Evolutionary conservation across 2,329 filamentous ascomycete species (phyloP).

Genomic region (Colletotrichum abscissum): DNA sequence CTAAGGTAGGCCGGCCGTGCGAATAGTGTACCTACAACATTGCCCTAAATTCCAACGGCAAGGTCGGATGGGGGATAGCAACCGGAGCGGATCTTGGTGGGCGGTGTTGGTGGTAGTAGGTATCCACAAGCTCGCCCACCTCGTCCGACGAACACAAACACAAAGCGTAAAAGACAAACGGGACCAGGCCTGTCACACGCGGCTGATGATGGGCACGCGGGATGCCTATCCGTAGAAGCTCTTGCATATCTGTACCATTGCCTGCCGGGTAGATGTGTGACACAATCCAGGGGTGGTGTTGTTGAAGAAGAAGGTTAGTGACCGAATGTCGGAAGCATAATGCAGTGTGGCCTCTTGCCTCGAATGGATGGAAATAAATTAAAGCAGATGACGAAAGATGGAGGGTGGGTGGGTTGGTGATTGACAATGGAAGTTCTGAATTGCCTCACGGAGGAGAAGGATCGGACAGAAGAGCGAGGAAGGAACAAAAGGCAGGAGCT

Average conservation of each 20-base stretch:
- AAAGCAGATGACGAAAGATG: too few species aligned
- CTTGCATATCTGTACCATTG: background rate
- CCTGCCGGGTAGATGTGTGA: background rate
- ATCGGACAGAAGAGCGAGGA: background rate
- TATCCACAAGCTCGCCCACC: background rate
- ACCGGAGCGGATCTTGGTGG: constrained; percentile 1
- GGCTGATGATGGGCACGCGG: background rate
- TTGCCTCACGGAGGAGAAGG: background rate
- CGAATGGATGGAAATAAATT: too few species aligned
- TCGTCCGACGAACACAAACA: background rate
- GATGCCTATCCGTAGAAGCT: background rate
- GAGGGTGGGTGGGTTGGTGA: too few species aligned
- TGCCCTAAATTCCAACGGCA: constrained; percentile 15
- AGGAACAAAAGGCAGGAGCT: constrained; percentile 2
- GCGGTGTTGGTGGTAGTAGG: background rate
- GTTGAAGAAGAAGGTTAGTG: background rate
- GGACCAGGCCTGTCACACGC: background rate
- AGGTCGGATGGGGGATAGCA: constrained; percentile 20
- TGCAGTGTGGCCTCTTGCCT: too few species aligned
- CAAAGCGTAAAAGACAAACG: background rate
- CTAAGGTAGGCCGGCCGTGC: background rate
- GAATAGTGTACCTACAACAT: background rate
- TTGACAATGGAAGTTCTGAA: background rate
- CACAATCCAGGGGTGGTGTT: too few species aligned
- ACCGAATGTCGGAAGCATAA: background rate